phyloP scores from a whole-genome alignment of 1,284 basidiomycete genomes.

The Flammula alnicola region DNA sequence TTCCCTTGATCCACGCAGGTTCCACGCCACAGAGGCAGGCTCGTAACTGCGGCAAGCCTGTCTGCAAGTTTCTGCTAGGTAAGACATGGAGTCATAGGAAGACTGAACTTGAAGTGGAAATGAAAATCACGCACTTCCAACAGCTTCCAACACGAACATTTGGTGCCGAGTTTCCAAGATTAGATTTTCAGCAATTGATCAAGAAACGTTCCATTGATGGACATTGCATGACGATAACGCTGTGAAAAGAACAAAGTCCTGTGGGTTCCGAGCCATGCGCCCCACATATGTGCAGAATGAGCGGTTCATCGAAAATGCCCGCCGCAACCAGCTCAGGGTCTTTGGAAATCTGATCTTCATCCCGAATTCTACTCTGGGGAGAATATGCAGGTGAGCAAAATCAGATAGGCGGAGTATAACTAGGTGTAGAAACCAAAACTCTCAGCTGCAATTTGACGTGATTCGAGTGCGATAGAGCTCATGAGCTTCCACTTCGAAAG shows the following conservation, averaged over 20 bases:
- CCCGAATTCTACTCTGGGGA: conserved; percentile 13
- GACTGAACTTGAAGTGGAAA: background rate
- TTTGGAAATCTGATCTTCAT: conserved; percentile 15
- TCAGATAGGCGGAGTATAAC: background rate
- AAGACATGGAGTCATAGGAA: background rate
- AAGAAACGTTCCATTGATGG: conserved; percentile 8
- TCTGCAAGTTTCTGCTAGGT: no score
- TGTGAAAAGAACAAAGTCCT: conserved; percentile 21
- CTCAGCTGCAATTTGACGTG: no score
- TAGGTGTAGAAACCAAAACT: no score
- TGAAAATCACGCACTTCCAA: conserved; percentile 8
- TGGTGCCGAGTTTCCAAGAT: conserved; percentile 12
- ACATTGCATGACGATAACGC: conserved; percentile 15
- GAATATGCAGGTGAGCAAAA: background rate
- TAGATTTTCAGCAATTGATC: conserved; percentile 5
- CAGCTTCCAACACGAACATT: no score
- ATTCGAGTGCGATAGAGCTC: no score
- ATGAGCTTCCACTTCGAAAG: no score
- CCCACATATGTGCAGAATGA: background rate
- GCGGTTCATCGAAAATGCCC: conserved; percentile 4
- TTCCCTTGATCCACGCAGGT: background rate
- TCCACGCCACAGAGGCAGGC: background rate
- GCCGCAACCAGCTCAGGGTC: conserved; percentile 6
- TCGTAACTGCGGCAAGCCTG: no score
- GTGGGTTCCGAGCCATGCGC: conserved; percentile 14